phyloP scores from a whole-genome alignment of 257 asterid genomes.

The Solanum ossicruentum region DNA sequence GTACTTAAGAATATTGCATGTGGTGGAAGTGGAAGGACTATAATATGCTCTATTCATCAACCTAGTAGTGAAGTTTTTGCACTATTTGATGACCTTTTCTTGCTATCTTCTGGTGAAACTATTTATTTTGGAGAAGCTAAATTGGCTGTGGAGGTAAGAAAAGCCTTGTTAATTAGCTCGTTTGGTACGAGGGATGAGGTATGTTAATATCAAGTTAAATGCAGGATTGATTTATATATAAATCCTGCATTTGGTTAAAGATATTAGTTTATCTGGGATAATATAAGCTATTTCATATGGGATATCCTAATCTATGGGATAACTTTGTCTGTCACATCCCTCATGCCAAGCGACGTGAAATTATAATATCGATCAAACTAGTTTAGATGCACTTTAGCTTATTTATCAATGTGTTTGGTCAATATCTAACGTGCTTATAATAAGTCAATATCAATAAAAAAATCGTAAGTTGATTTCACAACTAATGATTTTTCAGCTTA shows the following conservation, averaged over 20 bases:
- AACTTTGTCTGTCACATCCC: too few species aligned
- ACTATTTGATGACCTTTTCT: slow-evolving; percentile 61
- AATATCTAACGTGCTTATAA: background rate
- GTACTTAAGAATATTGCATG: slow-evolving; percentile 50
- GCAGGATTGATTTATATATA: too few species aligned
- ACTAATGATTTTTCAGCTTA: background rate
- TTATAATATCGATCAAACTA: background rate
- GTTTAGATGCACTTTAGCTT: background rate
- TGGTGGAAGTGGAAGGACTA: slow-evolving; percentile 34
- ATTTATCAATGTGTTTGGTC: background rate
- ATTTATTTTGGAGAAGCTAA: slow-evolving; percentile 69
- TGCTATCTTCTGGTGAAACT: slow-evolving; percentile 61
- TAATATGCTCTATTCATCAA: slow-evolving; percentile 80
- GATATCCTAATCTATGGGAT: too few species aligned
- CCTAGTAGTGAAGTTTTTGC: slow-evolving; percentile 94
- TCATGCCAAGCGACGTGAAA: too few species aligned
- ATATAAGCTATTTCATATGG: too few species aligned
- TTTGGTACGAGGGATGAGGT: too few species aligned
- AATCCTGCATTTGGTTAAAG: too few species aligned
- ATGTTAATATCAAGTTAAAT: too few species aligned
- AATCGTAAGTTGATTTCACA: background rate
- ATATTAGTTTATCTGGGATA: too few species aligned
- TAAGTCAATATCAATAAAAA: background rate
- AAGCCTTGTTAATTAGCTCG: too few species aligned
- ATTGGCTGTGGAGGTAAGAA: slow-evolving; percentile 42